Evolutionary conservation across 371 early-diverging fungal genomes (phyloP), one percentile per base, ranked within the genome.

Genomic region (Umbelopsis sp.): DNA sequence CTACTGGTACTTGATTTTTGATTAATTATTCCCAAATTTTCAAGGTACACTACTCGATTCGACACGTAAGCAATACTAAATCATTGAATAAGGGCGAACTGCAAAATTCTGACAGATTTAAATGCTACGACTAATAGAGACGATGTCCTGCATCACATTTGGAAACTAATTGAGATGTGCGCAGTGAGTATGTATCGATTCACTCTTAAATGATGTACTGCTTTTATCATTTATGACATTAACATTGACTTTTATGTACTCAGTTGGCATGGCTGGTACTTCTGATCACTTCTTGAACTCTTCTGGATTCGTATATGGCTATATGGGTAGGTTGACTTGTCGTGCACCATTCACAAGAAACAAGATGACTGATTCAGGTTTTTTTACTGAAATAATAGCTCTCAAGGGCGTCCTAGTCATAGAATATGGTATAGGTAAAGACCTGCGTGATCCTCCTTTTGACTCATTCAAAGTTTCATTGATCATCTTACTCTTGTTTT

Each of bases 341-440:
- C 0, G 20, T 4, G 16, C n/a, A 18, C 45, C 1, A 25, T 9
- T 63, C 29, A 46, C 12, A 22, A 3, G n/a, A 62, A n/a, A 0
- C 25, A 65, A 53, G 24, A 41, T 63, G 25, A 41, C 24, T 51
- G 38, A 32, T 9, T 29, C 9, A 53, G 11, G 51, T 57, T 29
- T 24, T 24, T 18, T 10, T 51, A 22, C n/a, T 44, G 6, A 32
- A 0, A 18, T 38, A 41, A 45, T 29, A 76, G 80, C 77, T 18
- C 73, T 85, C 38, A 87, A 87, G 66, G 76, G 65, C 4, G 76
- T 87, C 9, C 72, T 87, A 4, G 85, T 72, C 4, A 50, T 84
- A n/a, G 87, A 87, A 73, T 87, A 87, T 51, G 71, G 77, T 20
- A 80, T 86, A 53, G 87, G 87, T 87, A 73, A 78, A 48, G 29